Evolutionary conservation across 139 green algal genomes (phyloP).

Genomic region (Chlamydomonas applanata): DNA sequence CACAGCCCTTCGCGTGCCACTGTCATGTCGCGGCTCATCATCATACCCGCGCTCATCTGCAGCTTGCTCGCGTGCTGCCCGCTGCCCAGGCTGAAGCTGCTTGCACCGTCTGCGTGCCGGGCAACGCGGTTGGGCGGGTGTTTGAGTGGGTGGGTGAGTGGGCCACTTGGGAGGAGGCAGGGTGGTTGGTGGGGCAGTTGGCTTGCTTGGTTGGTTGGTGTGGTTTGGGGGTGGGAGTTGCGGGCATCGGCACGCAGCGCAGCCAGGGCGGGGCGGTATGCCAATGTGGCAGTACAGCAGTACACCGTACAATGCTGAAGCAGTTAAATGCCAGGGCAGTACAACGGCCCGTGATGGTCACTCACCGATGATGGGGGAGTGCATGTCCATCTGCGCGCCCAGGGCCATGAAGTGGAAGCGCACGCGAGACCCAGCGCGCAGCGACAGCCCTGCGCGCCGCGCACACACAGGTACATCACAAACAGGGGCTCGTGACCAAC

Average conservation of each 20-base stretch:
- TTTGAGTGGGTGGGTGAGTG: no score
- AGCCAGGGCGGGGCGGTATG: neutral
- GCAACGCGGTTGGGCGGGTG: no score
- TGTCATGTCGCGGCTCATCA: constrained; percentile 16
- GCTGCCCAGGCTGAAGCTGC: neutral
- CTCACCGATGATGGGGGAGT: constrained; percentile 62
- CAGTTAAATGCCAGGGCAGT: neutral
- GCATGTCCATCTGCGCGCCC: constrained; percentile 63
- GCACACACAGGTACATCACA: no score
- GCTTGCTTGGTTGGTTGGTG: no score
- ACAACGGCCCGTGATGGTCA: neutral
- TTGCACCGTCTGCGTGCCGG: neutral
- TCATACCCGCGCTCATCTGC: constrained; percentile 9
- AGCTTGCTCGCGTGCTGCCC: constrained; percentile 1
- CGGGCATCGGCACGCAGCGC: neutral
- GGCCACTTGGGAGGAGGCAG: no score
- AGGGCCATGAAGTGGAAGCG: constrained; percentile 48
- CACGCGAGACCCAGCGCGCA: constrained; percentile 8
- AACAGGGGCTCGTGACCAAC: no score
- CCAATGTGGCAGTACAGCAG: neutral
- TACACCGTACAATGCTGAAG: neutral
- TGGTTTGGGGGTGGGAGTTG: neutral
- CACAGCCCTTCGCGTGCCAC: constrained; percentile 1
- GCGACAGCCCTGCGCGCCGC: neutral
- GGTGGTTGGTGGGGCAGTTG: no score